Conservation (phyloP, 2,329 filamentous ascomycete species). For the Epichloe scottii region DNA sequence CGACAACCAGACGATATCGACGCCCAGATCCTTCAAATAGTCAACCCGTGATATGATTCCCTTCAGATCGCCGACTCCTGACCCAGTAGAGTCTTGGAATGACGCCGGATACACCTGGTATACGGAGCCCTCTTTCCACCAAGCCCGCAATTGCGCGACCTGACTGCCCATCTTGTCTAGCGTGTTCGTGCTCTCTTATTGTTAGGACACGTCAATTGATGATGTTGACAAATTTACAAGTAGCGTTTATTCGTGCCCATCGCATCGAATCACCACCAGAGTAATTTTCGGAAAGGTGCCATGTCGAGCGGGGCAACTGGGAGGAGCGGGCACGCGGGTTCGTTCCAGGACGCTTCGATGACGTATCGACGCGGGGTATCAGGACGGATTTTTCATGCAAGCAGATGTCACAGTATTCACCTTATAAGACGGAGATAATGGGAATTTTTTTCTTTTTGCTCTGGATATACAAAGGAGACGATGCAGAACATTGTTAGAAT, state of each 20-base stretch:
- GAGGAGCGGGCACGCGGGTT: neutral
- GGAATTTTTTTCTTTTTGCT: too few relatives aligned
- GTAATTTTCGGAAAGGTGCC: neutral
- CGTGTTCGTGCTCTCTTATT: neutral
- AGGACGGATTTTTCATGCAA: neutral
- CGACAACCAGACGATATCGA: slow-evolving; percentile 45
- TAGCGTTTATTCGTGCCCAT: neutral
- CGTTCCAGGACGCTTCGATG: neutral
- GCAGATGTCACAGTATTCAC: neutral
- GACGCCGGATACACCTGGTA: slow-evolving; percentile 53
- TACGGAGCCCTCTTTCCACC: slow-evolving; percentile 49
- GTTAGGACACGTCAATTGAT: neutral
- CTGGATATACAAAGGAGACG: too few relatives aligned
- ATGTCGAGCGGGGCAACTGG: neutral
- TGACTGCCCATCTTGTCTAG: slow-evolving; percentile 13
- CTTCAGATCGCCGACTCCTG: slow-evolving; percentile 42
- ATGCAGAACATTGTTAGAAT: too few relatives aligned
- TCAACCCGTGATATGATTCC: slow-evolving; percentile 45
- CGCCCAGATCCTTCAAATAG: slow-evolving; percentile 41
- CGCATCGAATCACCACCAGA: neutral
- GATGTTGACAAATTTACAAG: neutral
- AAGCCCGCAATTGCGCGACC: slow-evolving; percentile 21
- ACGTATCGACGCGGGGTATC: neutral
- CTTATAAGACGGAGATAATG: too few relatives aligned
- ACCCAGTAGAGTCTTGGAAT: slow-evolving; percentile 45